These are phyloP conservation scores for Lactifluus piperatus DNA, from an alignment of 768 basidiomycete genomes.

Conservation along the genomic window DNA sequence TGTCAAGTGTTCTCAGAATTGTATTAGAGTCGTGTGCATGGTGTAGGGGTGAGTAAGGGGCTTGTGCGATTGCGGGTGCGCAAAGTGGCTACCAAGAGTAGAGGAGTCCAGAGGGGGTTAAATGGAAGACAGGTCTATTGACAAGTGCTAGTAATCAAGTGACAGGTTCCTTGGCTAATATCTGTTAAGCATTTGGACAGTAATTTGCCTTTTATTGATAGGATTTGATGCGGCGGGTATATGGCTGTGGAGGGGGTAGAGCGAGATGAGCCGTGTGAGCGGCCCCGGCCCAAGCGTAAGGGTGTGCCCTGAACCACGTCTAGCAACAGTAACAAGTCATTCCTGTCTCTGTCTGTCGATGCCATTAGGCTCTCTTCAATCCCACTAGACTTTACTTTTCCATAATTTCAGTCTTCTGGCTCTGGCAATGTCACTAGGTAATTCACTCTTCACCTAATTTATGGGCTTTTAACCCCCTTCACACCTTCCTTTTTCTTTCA, in stretches of 20 bases:
- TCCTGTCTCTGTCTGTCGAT: conserved; percentile 6
- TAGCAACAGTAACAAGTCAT: not conserved
- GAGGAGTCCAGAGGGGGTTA: not conserved
- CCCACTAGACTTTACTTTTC: not conserved
- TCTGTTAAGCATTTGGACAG: not conserved
- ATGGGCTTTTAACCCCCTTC: not conserved
- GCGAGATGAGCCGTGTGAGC: not conserved
- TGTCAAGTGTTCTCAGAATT: not conserved
- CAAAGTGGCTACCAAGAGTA: not conserved
- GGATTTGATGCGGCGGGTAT: not conserved
- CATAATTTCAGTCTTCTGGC: not conserved
- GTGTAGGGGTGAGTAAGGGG: no score
- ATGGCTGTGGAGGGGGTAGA: no score
- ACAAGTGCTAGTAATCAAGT: not conserved
- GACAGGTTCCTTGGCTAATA: not conserved
- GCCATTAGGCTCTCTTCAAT: not conserved
- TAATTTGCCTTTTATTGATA: not conserved
- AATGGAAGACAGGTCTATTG: not conserved
- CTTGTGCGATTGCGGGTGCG: not conserved
- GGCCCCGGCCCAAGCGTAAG: no score
- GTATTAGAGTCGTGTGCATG: not conserved
- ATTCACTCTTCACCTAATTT: not conserved
- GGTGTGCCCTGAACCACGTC: conserved; percentile 12
- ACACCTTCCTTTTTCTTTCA: conserved; percentile 3
- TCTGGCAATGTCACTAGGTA: conserved; percentile 18